Conservation (phyloP, 73 alveolate species). For the Paramecium tetraurelia region DNA sequence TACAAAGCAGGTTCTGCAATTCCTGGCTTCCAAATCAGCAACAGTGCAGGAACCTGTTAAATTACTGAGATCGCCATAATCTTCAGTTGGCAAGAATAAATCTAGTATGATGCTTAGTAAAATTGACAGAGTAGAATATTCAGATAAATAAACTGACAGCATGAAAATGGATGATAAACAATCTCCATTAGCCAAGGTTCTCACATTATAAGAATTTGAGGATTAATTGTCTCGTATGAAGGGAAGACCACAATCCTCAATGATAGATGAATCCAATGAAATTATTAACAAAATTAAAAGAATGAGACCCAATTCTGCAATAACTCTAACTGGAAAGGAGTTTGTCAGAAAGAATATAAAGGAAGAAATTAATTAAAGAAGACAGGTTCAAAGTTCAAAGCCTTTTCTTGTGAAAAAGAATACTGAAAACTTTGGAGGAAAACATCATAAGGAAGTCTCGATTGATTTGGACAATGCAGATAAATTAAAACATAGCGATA, state of each 20-base stretch:
- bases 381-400: not conserved
- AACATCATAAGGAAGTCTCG: not conserved
- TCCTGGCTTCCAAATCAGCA: not conserved
- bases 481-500: not conserved
- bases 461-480: slow-evolving; percentile 10
- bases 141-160: not conserved
- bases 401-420: not conserved
- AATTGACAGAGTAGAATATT: not conserved
- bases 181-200: not conserved
- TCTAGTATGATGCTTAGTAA: not conserved
- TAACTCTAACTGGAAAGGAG: not conserved
- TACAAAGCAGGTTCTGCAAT: not conserved
- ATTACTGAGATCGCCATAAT: not conserved
- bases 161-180: not conserved
- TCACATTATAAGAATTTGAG: not conserved
- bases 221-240: not conserved
- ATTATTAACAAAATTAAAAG: not conserved
- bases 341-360: not conserved
- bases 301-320: slow-evolving; percentile 44
- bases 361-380: not conserved
- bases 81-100: not conserved
- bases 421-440: not conserved
- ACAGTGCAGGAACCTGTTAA: not conserved
- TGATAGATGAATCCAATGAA: not conserved
- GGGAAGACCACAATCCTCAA: not conserved